Base-by-base conservation (phyloP, 176 grass and related monocot species). In the Rhipidocladum racemiflorum region DNA sequence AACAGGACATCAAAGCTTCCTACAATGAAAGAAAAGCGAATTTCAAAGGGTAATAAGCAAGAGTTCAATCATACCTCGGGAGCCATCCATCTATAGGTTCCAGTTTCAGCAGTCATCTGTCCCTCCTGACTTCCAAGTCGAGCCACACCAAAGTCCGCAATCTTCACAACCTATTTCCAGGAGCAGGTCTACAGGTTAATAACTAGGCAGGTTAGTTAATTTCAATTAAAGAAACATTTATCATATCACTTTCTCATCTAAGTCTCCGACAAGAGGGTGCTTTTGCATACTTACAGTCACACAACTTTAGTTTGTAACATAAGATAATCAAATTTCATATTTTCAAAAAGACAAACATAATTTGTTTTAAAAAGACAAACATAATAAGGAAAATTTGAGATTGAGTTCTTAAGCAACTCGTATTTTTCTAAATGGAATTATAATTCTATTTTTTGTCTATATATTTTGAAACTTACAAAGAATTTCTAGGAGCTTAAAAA, bases 91-190 rank as follows among this genome's bases (percentile, higher is more conserved):
- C 92, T 81, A 15, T 97, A 95, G 27, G 95, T 94, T 77, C 95
- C 95, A 64, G 92, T 97, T 88, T 97, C 95, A 82, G 90, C 86
- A 75, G 95, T 97, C 95, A 97, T 97, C 32, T 91, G 83, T 86
- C 90, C 95, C 34, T 88, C 78, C 72, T 89, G 81, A 90, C 48
- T 78, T 80, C 84, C 84, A 49, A 83, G 65, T 74, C 95, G 83
- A 61, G 92, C 88, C 49, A 97, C 95, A 87, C 95, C 95, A 77
- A 97, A 95, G 85, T 95, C 95, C 18, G 92, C 86, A 24, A 97
- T 90, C 78, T 97, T 97, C 65, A 93, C 89, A 84, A 84, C 92
- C 95, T 97, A 89, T 79, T 79, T 75, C 40, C 80, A 70, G 53
- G 72, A 86, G 34, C 50, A 86, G 18, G 88, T 89, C 45, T 80